Percentiles rank a stretch among this genome's conserved stretches.
Evolutionary conservation across 2,329 filamentous ascomycete genomes (phyloP).

Genomic region (Fusarium sororula): DNA sequence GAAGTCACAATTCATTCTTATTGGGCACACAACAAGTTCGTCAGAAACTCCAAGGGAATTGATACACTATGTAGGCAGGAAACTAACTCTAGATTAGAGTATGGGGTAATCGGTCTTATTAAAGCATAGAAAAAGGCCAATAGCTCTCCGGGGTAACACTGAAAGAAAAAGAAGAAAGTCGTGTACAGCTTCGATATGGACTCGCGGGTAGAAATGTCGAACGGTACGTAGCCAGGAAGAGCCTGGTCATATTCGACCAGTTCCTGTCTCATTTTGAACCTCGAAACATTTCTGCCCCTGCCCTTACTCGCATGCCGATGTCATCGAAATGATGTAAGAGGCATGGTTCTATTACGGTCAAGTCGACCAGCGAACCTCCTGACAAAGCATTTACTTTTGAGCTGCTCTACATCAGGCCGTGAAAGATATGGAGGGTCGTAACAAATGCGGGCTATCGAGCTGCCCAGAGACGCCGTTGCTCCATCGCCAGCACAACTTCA

Average conservation of each 20-base stretch:
- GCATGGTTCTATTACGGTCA: conserved; percentile 24
- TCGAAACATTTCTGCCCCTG: conserved; percentile 17
- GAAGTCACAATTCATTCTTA: background rate
- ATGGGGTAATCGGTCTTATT: conserved; percentile 50
- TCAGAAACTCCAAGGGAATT: conserved; percentile 38
- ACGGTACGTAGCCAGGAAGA: conserved; percentile 13
- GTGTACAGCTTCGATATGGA: conserved; percentile 35
- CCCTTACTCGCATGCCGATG: conserved; percentile 36
- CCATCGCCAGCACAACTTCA: conserved; percentile 45
- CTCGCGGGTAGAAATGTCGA: background rate
- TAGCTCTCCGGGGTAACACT: conserved; percentile 49
- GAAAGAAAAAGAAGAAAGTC: conserved; percentile 49
- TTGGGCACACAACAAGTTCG: background rate
- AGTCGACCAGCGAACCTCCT: conserved; percentile 29
- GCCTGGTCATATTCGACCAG: conserved; percentile 4
- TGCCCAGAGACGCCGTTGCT: conserved; percentile 49
- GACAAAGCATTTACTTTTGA: conserved; percentile 39
- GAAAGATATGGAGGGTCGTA: conserved; percentile 46
- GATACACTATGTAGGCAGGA: conserved; percentile 41
- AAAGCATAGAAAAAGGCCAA: conserved; percentile 51
- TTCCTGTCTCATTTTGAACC: background rate
- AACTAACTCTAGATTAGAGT: conserved; percentile 46
- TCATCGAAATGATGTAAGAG: conserved; percentile 34
- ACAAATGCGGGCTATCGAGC: conserved; percentile 43
- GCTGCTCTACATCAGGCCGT: conserved; percentile 44